Evolutionary conservation across 2,329 filamentous ascomycete species (phyloP).

Genomic region (Sarocladium kiliense): DNA sequence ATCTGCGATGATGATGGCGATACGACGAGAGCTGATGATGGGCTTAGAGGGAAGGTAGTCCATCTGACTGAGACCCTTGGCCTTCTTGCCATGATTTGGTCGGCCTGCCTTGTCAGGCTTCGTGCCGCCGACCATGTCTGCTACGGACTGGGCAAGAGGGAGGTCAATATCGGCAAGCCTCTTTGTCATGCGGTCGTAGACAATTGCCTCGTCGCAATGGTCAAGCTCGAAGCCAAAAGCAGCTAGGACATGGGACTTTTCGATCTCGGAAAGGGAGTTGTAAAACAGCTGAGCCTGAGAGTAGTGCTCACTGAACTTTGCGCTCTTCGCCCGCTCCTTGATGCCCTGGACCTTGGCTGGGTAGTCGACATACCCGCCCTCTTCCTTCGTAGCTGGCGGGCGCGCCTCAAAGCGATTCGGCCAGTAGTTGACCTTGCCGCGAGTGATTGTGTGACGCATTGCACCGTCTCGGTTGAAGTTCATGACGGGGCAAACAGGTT

Average conservation of each 20-base stretch:
- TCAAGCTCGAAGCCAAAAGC: conserved; percentile 73
- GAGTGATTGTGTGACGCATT: conserved; percentile 66
- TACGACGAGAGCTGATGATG: conserved; percentile 64
- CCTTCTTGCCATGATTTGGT: conserved; percentile 61
- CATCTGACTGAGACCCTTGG: conserved; percentile 63
- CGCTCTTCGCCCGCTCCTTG: conserved; percentile 61
- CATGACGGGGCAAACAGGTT: conserved; percentile 68
- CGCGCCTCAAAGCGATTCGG: conserved; percentile 58
- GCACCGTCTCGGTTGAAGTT: conserved; percentile 73
- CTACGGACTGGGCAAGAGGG: conserved; percentile 61
- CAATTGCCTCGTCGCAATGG: conserved; percentile 73
- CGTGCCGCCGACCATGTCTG: conserved; percentile 62
- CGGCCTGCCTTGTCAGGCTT: conserved; percentile 46
- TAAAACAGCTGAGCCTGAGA: conserved; percentile 79
- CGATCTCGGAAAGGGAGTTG: conserved; percentile 61
- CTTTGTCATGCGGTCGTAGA: conserved; percentile 65
- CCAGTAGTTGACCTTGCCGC: conserved; percentile 60
- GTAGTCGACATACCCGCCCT: conserved; percentile 67
- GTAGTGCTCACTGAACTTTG: conserved; percentile 74
- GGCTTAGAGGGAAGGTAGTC: conserved; percentile 59
- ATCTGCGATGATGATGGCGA: conserved; percentile 73
- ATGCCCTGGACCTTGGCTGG: conserved; percentile 59
- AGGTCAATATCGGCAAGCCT: conserved; percentile 70
- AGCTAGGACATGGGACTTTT: conserved; percentile 69
- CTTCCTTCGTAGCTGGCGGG: conserved; percentile 57